Evolutionary conservation across 2,329 filamentous ascomycete genomes (phyloP).

Genomic region (Ascosphaera acerosa): DNA sequence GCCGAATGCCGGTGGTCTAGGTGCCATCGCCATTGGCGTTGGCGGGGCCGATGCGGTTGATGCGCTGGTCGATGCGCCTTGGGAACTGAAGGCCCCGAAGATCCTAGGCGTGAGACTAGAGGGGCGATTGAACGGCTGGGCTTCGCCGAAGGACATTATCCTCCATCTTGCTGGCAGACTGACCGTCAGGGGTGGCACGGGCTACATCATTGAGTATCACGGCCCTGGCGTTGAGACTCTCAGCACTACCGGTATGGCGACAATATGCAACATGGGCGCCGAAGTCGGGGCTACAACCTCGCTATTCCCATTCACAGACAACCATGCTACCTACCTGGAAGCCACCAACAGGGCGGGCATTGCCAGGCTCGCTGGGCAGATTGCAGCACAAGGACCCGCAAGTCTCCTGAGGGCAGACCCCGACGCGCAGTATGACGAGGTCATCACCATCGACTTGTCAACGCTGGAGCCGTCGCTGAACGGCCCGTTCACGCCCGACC

Average conservation of each 20-base stretch:
- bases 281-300: slow-evolving; percentile 93
- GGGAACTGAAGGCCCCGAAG: slow-evolving; percentile 90
- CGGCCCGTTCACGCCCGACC: slow-evolving; percentile 84
- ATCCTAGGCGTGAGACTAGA: slow-evolving; percentile 65
- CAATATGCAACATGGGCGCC: slow-evolving; percentile 63
- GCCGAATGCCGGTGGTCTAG: slow-evolving; percentile 85
- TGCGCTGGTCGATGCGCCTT: slow-evolving; percentile 82
- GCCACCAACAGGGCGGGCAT: slow-evolving; percentile 57
- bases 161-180: slow-evolving; percentile 67
- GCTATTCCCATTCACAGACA: slow-evolving; percentile 73
- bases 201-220: slow-evolving; percentile 84
- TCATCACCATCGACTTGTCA: slow-evolving; percentile 76
- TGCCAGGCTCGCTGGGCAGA: slow-evolving; percentile 37
- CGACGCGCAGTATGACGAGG: slow-evolving; percentile 65
- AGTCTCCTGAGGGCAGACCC: slow-evolving; percentile 53
- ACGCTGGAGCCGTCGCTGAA: slow-evolving; percentile 89
- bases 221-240: slow-evolving; percentile 73
- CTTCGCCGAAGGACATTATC: slow-evolving; percentile 87
- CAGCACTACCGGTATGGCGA: slow-evolving; percentile 82
- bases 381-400: slow-evolving; percentile 31
- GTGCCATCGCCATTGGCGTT: slow-evolving; percentile 86
- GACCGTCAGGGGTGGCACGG: slow-evolving; percentile 82
- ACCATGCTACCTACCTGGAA: slow-evolving; percentile 62
- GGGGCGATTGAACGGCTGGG: slow-evolving; percentile 71
- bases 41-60: slow-evolving; percentile 94